These are phyloP conservation scores for Toxoplasma gondii DNA, from an alignment of 169 alveolate genomes.

Conservation along the genomic window DNA sequence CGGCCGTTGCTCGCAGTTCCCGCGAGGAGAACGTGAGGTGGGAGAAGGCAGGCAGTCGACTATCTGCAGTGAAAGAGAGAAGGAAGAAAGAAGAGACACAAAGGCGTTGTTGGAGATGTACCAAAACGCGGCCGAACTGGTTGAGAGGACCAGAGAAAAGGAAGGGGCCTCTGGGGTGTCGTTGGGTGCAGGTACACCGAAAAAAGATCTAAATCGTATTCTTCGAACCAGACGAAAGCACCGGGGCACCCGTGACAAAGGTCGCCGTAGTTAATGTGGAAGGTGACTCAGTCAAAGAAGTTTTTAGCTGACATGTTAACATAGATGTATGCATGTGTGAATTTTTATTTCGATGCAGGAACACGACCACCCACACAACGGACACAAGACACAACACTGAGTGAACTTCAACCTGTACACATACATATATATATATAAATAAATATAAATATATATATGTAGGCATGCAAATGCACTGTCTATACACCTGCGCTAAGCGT, in stretches of 20 bases:
- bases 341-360: background rate
- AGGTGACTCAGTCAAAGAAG: too few relatives aligned
- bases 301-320: too few relatives aligned
- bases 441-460: background rate
- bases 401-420: too few relatives aligned
- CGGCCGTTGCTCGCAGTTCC: slow-evolving; percentile 20
- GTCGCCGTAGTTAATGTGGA: too few relatives aligned
- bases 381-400: too few relatives aligned
- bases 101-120: background rate
- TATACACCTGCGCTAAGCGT: background rate
- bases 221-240: background rate
- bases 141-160: background rate
- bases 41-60: background rate
- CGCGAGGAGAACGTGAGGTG: slow-evolving; percentile 4
- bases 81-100: background rate
- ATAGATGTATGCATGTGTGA: background rate
- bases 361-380: too few relatives aligned
- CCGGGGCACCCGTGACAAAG: too few relatives aligned
- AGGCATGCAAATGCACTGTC: too few relatives aligned
- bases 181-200: background rate
- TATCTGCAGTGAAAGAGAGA: background rate
- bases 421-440: too few relatives aligned
- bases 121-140: background rate
- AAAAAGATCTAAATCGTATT: background rate
- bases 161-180: background rate